These are phyloP conservation scores for Viola odorata DNA, from an alignment of 345 rosid species.

Conservation along the genomic window DNA sequence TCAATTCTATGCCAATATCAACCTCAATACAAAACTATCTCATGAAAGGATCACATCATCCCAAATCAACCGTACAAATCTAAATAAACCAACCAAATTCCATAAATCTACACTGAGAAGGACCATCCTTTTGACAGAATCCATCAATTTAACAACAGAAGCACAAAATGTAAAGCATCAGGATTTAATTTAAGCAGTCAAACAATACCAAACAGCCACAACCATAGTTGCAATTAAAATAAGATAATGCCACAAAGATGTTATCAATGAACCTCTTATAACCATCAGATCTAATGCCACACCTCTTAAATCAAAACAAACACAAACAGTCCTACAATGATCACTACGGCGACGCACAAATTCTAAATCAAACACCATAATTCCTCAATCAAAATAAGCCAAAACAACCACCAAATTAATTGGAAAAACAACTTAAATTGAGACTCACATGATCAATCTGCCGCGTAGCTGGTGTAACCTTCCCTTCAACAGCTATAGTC, in stretches of 20 bases:
- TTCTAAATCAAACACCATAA: not conserved
- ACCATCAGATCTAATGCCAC: constrained; percentile 5
- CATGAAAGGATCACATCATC: not conserved
- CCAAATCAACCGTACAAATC: not conserved
- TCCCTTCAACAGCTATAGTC: constrained; percentile 84
- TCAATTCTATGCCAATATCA: not conserved
- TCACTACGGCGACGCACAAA: not conserved
- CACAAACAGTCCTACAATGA: not conserved
- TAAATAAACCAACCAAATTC: not conserved
- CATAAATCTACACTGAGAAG: not conserved
- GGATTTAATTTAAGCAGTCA: not conserved
- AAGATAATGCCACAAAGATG: not conserved
- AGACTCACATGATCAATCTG: constrained; percentile 98
- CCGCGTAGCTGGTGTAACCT: constrained; percentile 84
- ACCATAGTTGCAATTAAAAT: not conserved
- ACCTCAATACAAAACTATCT: not conserved
- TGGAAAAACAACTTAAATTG: not conserved
- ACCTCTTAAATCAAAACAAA: not conserved
- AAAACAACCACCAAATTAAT: constrained; percentile 8
- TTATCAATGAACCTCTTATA: not conserved
- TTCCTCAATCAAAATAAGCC: constrained; percentile 2
- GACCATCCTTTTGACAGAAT: not conserved
- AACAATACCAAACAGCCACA: not conserved
- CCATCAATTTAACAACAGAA: not conserved
- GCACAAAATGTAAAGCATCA: not conserved